Evolutionary conservation across 2,329 filamentous ascomycete species (phyloP).

Genomic region (Diaporthe batatas): DNA sequence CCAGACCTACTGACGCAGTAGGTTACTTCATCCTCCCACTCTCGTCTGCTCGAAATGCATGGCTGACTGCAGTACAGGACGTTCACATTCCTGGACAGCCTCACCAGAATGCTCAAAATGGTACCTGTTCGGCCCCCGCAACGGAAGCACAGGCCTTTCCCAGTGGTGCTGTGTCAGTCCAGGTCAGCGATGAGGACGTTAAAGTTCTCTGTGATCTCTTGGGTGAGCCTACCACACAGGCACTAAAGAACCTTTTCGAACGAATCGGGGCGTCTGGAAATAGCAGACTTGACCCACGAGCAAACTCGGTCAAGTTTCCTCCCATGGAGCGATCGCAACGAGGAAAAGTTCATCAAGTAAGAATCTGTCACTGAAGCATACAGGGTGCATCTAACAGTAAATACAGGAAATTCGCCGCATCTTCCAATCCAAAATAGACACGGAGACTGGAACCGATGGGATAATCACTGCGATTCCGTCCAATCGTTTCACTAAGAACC

Average conservation of each 20-base stretch:
- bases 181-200: constrained; percentile 51
- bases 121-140: constrained; percentile 44
- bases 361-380: constrained; percentile 14
- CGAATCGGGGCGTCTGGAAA: constrained; percentile 47
- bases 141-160: constrained; percentile 46
- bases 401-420: constrained; percentile 77
- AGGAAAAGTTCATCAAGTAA: constrained; percentile 63
- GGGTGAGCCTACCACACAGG: constrained; percentile 55
- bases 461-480: constrained; percentile 76
- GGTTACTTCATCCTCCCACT: constrained; percentile 30
- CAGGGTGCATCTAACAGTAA: constrained; percentile 39
- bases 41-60: background rate
- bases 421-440: constrained; percentile 84
- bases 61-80: constrained; percentile 22
- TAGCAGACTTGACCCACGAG: constrained; percentile 48
- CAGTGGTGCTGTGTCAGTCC: constrained; percentile 34
- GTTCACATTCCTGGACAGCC: constrained; percentile 32
- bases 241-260: constrained; percentile 58
- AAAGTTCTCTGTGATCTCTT: constrained; percentile 56
- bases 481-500: constrained; percentile 60
- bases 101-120: constrained; percentile 32
- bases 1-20: constrained; percentile 31
- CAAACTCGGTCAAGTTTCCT: constrained; percentile 55
- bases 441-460: constrained; percentile 69
- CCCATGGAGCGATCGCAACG: constrained; percentile 60